A percentile compares a stretch with the other conserved stretches of the same genome.
Conservation (phyloP, 1,139 yeast species). For the Kurtzmaniella natalensis region DNA sequence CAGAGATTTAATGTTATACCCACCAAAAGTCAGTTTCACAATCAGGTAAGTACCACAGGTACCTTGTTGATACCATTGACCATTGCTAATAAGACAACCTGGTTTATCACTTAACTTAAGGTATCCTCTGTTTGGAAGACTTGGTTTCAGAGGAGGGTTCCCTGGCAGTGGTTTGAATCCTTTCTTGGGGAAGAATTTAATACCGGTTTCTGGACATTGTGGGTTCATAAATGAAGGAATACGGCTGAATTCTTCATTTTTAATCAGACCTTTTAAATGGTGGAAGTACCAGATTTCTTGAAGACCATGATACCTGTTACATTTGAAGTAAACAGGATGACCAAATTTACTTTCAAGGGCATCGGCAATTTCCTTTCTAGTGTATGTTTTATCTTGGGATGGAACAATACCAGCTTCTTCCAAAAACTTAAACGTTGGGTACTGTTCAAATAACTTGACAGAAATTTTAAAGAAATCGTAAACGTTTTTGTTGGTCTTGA, state of each 20-base stretch:
- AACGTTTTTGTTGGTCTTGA: slow-evolving; percentile 52
- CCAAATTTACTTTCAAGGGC: slow-evolving; percentile 64
- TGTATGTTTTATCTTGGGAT: slow-evolving; percentile 54
- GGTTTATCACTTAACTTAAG: slow-evolving; percentile 50
- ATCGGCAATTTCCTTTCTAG: slow-evolving; percentile 56
- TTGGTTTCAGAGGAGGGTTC: slow-evolving; percentile 19
- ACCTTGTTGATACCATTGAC: slow-evolving; percentile 79
- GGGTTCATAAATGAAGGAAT: slow-evolving; percentile 54
- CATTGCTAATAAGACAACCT: slow-evolving; percentile 83
- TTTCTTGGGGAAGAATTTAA: slow-evolving; percentile 73
- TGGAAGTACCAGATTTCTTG: slow-evolving; percentile 92
- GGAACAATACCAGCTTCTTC: slow-evolving; percentile 67
- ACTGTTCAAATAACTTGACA: slow-evolving; percentile 54
- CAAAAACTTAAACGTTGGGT: slow-evolving; percentile 72
- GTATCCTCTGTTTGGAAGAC: slow-evolving; percentile 33
- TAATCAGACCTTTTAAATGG: slow-evolving; percentile 70
- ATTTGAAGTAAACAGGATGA: slow-evolving; percentile 62
- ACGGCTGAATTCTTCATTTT: slow-evolving; percentile 59
- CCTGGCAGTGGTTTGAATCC: slow-evolving; percentile 26
- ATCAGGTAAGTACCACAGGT: slow-evolving; percentile 76
- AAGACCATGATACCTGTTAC: slow-evolving; percentile 63
- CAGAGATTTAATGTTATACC: slow-evolving; percentile 61
- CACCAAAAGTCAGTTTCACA: slow-evolving; percentile 59
- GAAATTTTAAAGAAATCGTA: slow-evolving; percentile 74
- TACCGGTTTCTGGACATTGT: slow-evolving; percentile 68